Evolutionary conservation across 2,329 filamentous ascomycete species (phyloP).

Genomic region (Thelonectria discophora): DNA sequence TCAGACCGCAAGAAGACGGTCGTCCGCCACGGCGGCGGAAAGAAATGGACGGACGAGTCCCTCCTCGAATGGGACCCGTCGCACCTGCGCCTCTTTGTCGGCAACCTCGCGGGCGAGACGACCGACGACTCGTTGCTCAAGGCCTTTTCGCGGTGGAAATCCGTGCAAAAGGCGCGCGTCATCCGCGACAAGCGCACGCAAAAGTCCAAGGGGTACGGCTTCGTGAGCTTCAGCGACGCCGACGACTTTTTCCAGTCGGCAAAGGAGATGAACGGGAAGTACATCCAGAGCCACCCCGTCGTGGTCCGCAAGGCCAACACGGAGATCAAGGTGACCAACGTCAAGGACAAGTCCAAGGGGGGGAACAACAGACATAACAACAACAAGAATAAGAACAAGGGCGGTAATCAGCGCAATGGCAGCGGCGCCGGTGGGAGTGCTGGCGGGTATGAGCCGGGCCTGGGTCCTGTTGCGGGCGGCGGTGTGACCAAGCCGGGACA

Average conservation of each 20-base stretch:
- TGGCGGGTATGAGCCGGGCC: slow-evolving; percentile 57
- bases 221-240: slow-evolving; percentile 93
- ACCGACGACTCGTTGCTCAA: slow-evolving; percentile 96
- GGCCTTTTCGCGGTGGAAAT: slow-evolving; percentile 88
- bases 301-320: slow-evolving; percentile 88
- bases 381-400: slow-evolving; percentile 50
- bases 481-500: slow-evolving; percentile 70
- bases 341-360: slow-evolving; percentile 65
- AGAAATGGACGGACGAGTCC: slow-evolving; percentile 88
- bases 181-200: slow-evolving; percentile 95
- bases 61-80: slow-evolving; percentile 96
- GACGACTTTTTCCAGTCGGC: slow-evolving; percentile 97
- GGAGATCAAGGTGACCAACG: slow-evolving; percentile 82
- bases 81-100: slow-evolving; percentile 94
- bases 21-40: slow-evolving; percentile 85
- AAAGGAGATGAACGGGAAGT: slow-evolving; percentile 98
- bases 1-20: slow-evolving; percentile 84
- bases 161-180: slow-evolving; percentile 91
- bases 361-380: slow-evolving; percentile 50
- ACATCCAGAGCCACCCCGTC: slow-evolving; percentile 97
- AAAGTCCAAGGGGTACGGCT: slow-evolving; percentile 96
- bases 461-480: slow-evolving; percentile 59
- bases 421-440: slow-evolving; percentile 41
- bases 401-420: slow-evolving; percentile 36
- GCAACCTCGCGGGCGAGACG: slow-evolving; percentile 95